A percentile compares a stretch with the other conserved stretches of the same genome.
Conservation (phyloP, 148 eudicot genomes). For the Chenopodium quinoa region DNA sequence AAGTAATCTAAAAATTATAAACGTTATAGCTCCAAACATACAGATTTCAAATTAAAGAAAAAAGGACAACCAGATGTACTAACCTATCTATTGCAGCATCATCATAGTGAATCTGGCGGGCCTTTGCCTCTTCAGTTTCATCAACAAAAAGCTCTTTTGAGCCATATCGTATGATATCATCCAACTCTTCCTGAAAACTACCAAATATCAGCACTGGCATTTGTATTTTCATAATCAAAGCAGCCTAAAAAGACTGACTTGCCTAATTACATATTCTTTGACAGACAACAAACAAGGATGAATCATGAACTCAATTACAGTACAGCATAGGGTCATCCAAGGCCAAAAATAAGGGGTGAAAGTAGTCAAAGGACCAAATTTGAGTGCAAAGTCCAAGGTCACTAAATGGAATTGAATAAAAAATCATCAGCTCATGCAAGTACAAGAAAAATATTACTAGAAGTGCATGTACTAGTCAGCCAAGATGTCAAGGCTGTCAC, state of each 20-base stretch:
- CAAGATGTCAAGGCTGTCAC: neutral
- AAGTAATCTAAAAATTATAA: conserved; percentile 53
- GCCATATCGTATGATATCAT: conserved; percentile 96
- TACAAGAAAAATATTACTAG: neutral
- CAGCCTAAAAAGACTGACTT: neutral
- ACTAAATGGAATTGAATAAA: neutral
- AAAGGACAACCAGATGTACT: conserved; percentile 8
- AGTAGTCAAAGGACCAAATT: neutral
- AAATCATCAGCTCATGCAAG: neutral
- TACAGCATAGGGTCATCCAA: neutral
- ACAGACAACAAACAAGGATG: neutral
- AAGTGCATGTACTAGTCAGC: neutral
- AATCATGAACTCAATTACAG: neutral
- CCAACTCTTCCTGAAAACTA: conserved; percentile 77
- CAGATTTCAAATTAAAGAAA: neutral
- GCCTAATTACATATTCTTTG: neutral
- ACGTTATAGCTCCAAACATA: conserved; percentile 1
- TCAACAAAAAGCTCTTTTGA: conserved; percentile 92
- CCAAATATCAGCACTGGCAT: conserved; percentile 11
- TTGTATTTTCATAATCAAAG: neutral
- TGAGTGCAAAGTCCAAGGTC: too few relatives aligned
- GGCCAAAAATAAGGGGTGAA: neutral
- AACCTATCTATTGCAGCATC: conserved; percentile 92
- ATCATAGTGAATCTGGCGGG: conserved; percentile 97
- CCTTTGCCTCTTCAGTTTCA: conserved; percentile 92